A percentile compares a stretch with the other conserved stretches of the same genome.
These are phyloP conservation scores for Talaromyces marneffei DNA, from an alignment of 2,329 filamentous ascomycete genomes.

Conservation along the genomic window DNA sequence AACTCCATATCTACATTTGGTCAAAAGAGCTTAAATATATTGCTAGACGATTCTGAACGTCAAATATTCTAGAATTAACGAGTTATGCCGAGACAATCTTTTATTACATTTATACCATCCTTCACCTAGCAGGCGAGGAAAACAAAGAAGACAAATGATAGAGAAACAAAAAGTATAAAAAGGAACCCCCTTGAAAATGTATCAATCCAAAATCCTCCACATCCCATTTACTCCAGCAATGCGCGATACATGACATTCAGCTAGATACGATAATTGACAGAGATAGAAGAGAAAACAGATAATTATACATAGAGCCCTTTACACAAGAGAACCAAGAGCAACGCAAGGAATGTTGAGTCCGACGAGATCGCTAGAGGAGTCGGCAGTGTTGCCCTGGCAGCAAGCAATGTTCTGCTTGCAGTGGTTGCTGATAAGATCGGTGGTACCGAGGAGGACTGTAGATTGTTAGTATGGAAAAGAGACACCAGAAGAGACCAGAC, in stretches of 20 bases:
- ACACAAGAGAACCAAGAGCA: slow-evolving; percentile 35
- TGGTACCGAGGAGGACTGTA: slow-evolving; percentile 25
- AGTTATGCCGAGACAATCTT: slow-evolving; percentile 10
- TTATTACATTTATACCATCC: slow-evolving; percentile 14
- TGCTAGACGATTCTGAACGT: no score
- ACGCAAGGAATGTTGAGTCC: slow-evolving; percentile 35
- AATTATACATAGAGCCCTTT: slow-evolving; percentile 20
- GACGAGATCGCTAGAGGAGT: slow-evolving; percentile 29
- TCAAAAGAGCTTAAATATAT: no score
- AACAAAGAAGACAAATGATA: slow-evolving; percentile 6
- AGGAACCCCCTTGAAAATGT: background rate
- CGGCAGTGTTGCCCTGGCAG: slow-evolving; percentile 32
- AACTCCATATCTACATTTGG: no score
- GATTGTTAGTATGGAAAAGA: slow-evolving; percentile 8
- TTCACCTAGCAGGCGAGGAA: background rate
- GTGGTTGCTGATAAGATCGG: slow-evolving; percentile 34
- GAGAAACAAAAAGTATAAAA: slow-evolving; percentile 11
- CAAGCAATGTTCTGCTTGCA: slow-evolving; percentile 39
- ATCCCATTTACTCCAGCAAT: background rate
- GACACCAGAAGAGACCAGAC: slow-evolving; percentile 4
- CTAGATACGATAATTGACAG: background rate
- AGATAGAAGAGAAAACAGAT: slow-evolving; percentile 6
- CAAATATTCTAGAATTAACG: background rate
- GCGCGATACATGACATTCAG: slow-evolving; percentile 3
- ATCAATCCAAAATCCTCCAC: background rate